A percentile compares a stretch with the other conserved stretches of the same genome.
phyloP scores from a whole-genome alignment of 1,139 yeast species.

The Nadsonia starkeyi-henricii region DNA sequence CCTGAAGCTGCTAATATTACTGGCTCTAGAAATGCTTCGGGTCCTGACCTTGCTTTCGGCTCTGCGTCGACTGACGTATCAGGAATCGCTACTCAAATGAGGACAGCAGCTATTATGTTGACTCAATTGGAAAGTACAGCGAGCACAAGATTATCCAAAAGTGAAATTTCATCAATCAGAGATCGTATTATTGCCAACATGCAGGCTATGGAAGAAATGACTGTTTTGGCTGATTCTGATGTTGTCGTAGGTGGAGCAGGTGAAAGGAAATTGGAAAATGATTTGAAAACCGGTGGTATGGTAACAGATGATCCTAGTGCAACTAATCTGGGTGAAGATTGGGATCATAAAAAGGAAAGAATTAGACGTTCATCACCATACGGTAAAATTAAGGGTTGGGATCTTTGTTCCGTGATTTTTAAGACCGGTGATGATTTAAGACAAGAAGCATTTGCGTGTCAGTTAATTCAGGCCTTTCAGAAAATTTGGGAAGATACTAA shows the following conservation, averaged over 20 bases:
- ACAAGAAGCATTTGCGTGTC: slow-evolving; percentile 97
- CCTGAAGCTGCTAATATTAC: background rate
- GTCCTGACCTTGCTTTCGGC: slow-evolving; percentile 22
- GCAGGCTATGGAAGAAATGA: slow-evolving; percentile 67
- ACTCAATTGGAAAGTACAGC: slow-evolving; percentile 69
- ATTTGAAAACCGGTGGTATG: slow-evolving; percentile 64
- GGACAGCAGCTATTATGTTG: slow-evolving; percentile 90
- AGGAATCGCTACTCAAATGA: slow-evolving; percentile 77
- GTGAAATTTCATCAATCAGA: slow-evolving; percentile 61
- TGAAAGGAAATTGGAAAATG: slow-evolving; percentile 80
- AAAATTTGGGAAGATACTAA: slow-evolving; percentile 61
- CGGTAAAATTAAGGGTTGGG: slow-evolving; percentile 90
- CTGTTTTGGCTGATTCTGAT: slow-evolving; percentile 32
- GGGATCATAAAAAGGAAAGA: slow-evolving; percentile 69
- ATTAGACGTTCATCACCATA: slow-evolving; percentile 62
- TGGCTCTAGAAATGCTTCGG: background rate
- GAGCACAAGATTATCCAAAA: slow-evolving; percentile 46
- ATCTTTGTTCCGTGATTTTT: slow-evolving; percentile 83
- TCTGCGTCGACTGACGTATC: slow-evolving; percentile 20
- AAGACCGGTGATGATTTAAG: slow-evolving; percentile 92
- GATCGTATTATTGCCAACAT: slow-evolving; percentile 72
- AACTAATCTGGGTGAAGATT: slow-evolving; percentile 73
- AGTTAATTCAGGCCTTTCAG: slow-evolving; percentile 72
- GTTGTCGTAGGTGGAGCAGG: slow-evolving; percentile 62
- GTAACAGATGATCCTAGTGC: slow-evolving; percentile 32